A percentile compares a stretch with the other conserved stretches of the same genome.
Conservation (phyloP, 2,329 filamentous ascomycete genomes). For the Neocatenulostroma microsporum region DNA sequence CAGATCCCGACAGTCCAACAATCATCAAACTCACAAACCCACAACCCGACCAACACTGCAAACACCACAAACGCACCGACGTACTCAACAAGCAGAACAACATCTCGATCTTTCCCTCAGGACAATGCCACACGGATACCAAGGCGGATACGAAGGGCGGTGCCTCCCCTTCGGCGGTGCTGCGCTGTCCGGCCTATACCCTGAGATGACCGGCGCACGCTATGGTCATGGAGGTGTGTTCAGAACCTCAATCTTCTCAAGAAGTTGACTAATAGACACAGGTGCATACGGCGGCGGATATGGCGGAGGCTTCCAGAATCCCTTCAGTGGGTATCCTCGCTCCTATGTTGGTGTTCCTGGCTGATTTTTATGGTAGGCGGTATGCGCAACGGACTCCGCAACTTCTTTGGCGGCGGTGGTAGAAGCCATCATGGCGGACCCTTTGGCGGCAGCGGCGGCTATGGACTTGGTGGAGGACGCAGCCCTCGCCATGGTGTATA, state of each 20-base stretch:
- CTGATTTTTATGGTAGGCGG: not conserved
- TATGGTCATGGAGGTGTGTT: not conserved
- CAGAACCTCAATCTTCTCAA: not conserved
- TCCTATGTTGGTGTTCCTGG: not conserved
- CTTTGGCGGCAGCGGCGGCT: too few relatives aligned
- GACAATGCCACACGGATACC: too few relatives aligned
- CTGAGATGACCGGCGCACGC: not conserved
- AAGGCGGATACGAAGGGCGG: too few relatives aligned
- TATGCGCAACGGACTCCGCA: not conserved
- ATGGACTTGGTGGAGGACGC: too few relatives aligned
- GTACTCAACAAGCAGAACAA: too few relatives aligned
- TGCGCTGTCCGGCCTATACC: slow-evolving; percentile 1
- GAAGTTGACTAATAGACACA: not conserved
- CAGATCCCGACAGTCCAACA: too few relatives aligned
- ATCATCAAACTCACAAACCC: too few relatives aligned
- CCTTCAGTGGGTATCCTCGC: not conserved
- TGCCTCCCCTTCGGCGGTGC: slow-evolving; percentile 2
- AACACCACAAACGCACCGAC: too few relatives aligned
- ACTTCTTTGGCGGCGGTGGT: not conserved
- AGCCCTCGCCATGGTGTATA: too few relatives aligned
- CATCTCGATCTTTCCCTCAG: too few relatives aligned
- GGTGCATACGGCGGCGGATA: not conserved
- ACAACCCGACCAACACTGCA: too few relatives aligned
- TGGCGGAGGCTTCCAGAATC: not conserved
- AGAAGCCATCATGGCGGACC: too few relatives aligned